Base-by-base conservation (phyloP, 2,329 filamentous ascomycete species). In the Colletotrichum tanaceti region DNA sequence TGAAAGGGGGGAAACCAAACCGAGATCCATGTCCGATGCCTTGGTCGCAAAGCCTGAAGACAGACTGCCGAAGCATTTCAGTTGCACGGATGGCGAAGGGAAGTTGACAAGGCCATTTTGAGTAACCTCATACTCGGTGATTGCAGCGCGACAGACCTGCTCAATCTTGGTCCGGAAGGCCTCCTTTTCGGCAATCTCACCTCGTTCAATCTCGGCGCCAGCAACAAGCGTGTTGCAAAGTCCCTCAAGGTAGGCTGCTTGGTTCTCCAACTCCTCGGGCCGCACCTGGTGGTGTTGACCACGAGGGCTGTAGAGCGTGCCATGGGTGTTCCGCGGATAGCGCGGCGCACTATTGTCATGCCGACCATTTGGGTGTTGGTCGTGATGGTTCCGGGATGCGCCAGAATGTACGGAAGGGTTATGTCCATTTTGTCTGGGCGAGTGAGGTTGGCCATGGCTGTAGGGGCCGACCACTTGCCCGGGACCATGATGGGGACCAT, bases 21-120 rank as follows among this genome's bases (percentile, higher is more conserved):
- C 92, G 38, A 97, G 86, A 78, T 98, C 94, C 91, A 97, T 93
- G 74, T 97, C 94, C 1, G 94, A 95, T n/a, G 89, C 89, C 73
- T 92, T 92, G 13, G 92, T 93, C 4, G 93, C 94, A 79, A 97
- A 97, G 0, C 94, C 94, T 14, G 93, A 94, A 22, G 88, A 87
- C 54, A 97, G 83, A 76, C 93, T 97, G 5, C 93, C 94, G 75
- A 96, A 97, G 74, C 91, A 93, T 73, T 89, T 89, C 16, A 97
- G 82, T 61, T 89, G 83, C n/a, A 95, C 86, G 59, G 86, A 86
- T 11, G 81, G 75, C 28, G 84, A 75, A 18, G 84, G 80, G 65
- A 91, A 89, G 10, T 85, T 79, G 0, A 70, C 68, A 5, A 79
- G 71, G 20, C 79, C 75, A 35, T 79, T 80, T 2, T 74, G 72